These are phyloP conservation scores for Priceomyces carsonii DNA, from an alignment of 805 yeast genomes.

Conservation along the genomic window DNA sequence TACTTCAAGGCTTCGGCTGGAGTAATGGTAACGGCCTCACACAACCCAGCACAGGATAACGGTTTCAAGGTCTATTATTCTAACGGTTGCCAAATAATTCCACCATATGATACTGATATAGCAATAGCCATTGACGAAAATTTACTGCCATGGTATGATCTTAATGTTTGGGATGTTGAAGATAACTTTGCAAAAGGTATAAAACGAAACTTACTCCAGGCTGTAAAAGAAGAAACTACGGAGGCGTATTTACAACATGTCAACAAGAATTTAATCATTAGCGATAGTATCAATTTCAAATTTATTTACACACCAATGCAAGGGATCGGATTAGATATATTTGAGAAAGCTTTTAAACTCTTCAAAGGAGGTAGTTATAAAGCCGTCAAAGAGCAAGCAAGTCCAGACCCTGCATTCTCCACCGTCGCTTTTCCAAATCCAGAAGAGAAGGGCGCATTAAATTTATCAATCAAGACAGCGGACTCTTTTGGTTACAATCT, in stretches of 20 bases:
- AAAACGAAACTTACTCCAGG: conserved; percentile 28
- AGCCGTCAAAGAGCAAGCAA: conserved; percentile 59
- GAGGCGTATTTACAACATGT: conserved; percentile 38
- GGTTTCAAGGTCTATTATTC: conserved; percentile 94
- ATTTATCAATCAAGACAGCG: conserved; percentile 65
- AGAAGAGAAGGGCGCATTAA: conserved; percentile 90
- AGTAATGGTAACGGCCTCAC: conserved; percentile 91
- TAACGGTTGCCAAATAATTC: conserved; percentile 94
- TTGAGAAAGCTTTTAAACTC: conserved; percentile 39
- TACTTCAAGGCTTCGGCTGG: conserved; percentile 67
- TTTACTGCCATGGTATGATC: conserved; percentile 54
- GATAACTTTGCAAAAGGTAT: conserved; percentile 32
- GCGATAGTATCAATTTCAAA: conserved; percentile 29
- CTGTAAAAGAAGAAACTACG: conserved; percentile 45
- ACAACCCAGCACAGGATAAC: conserved; percentile 81
- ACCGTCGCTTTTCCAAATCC: conserved; percentile 94
- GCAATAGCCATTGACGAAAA: conserved; percentile 63
- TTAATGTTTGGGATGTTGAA: conserved; percentile 48
- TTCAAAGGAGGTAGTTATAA: conserved; percentile 34
- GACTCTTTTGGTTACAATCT: conserved; percentile 47
- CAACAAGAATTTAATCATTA: conserved; percentile 29
- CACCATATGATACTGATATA: conserved; percentile 82
- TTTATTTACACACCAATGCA: conserved; percentile 94
- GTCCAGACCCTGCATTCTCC: conserved; percentile 83
- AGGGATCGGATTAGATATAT: conserved; percentile 82